Conservation (phyloP, 163 green algal species). For the Prototheca wickerhamii region DNA sequence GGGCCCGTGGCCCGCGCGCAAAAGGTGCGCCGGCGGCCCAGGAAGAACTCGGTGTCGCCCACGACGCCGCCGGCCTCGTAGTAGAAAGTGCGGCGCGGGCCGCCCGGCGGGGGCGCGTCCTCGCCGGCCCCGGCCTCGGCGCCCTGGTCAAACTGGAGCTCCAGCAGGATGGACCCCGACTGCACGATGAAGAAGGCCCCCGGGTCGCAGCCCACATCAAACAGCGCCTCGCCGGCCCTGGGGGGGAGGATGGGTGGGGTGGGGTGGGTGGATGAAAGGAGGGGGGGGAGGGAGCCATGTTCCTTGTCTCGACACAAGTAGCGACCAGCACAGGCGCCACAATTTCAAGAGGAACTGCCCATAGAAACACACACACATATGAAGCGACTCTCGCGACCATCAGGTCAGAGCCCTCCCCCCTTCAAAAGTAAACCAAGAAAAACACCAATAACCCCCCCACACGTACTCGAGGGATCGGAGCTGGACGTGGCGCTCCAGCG, state of each 20-base stretch:
- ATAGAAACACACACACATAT: too few relatives aligned
- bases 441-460: not conserved
- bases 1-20: not conserved
- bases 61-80: slow-evolving; percentile 23
- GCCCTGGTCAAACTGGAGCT: slow-evolving; percentile 9
- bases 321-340: too few relatives aligned
- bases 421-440: not conserved
- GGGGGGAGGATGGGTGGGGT: not conserved
- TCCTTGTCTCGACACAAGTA: too few relatives aligned
- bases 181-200: slow-evolving; percentile 28
- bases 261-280: not conserved
- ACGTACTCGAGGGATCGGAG: not conserved
- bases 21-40: slow-evolving; percentile 27
- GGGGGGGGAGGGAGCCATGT: not conserved
- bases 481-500: not conserved
- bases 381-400: too few relatives aligned
- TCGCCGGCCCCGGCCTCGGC: not conserved
- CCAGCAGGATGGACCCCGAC: slow-evolving; percentile 12
- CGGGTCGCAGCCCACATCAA: slow-evolving; percentile 9
- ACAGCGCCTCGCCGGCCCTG: slow-evolving; percentile 17
- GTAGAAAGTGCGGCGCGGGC: slow-evolving; percentile 2
- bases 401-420: not conserved
- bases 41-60: slow-evolving; percentile 35
- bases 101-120: not conserved
- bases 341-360: too few relatives aligned